Conservation (phyloP, 2,329 filamentous ascomycete genomes). For the Zalaria sp. region DNA sequence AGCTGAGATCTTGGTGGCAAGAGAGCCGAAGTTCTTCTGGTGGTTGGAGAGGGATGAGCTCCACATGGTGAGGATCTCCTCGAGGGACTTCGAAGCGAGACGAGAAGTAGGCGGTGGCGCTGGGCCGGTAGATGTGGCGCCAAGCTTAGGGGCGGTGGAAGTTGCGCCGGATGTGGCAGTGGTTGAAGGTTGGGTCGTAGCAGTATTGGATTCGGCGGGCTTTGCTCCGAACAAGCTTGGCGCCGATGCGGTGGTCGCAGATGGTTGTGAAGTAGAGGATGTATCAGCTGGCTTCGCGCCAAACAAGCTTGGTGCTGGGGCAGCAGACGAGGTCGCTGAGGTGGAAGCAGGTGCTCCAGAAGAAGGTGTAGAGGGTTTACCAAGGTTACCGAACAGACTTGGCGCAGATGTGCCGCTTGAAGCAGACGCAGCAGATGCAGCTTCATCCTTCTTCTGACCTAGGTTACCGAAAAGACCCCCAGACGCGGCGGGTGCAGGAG, state of each 20-base stretch:
- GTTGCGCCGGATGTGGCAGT: conserved; percentile 14
- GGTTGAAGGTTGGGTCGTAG: neutral
- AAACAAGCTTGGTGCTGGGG: conserved; percentile 7
- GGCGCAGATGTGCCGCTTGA: neutral
- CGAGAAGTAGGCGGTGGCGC: conserved; percentile 68
- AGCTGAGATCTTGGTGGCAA: conserved; percentile 70
- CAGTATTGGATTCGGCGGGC: conserved; percentile 4
- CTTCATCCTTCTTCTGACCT: conserved; percentile 7
- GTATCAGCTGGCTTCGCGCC: conserved; percentile 4
- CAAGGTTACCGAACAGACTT: conserved; percentile 4
- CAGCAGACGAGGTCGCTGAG: neutral
- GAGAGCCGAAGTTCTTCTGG: conserved; percentile 88
- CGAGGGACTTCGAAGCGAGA: conserved; percentile 97
- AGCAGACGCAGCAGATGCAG: conserved; percentile 1
- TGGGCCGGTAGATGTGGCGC: conserved; percentile 66
- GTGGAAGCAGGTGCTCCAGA: too few species aligned
- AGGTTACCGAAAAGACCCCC: conserved; percentile 4
- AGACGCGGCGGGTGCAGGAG: conserved; percentile 1
- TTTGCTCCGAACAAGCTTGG: conserved; percentile 7
- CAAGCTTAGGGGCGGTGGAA: conserved; percentile 33
- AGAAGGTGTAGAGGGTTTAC: too few species aligned
- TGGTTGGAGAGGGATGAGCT: conserved; percentile 90
- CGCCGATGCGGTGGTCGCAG: conserved; percentile 10
- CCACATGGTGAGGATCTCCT: conserved; percentile 96
- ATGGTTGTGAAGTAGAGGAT: conserved; percentile 7